Base-by-base conservation (phyloP, 495 filamentous ascomycete genomes). In the Aspergillus nanangensis region DNA sequence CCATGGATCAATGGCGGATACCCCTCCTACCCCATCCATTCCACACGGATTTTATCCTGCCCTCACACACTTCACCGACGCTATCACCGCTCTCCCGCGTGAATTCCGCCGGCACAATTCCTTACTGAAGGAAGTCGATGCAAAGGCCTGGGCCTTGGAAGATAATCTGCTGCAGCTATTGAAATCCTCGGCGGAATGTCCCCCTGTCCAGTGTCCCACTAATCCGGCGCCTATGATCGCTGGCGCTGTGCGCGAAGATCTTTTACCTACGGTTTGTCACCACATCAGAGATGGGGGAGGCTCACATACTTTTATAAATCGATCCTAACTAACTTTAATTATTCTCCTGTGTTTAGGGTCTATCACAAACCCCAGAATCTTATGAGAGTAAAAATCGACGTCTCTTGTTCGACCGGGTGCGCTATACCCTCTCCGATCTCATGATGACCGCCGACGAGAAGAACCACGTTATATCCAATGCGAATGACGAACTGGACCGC, bases 81-180 rank as follows among this genome's bases (percentile, higher is more conserved):
- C 90, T 37, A 87, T 96, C 54, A 85, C 86, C 15, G 92, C 94
- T 19, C 82, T 99, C 4, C 93, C 93, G 7, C 87, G 89, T 60
- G 93, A 99, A 60, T 88, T 95, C 42, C 87, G 95, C 45, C 79
- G 89, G 48, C 92, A 99, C 63, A 95, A 95, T 58, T 93, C 90
- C 5, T 77, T 96, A 35, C 71, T 99, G 40, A 95, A 95, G 55
- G 93, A 99, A 64, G 93, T 96, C 24, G 94, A 99, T 70, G 92
- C 93, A 39, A 99, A 99, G 52, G 72, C 74, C 11, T 77, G 72
- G 67, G 75, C 72, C 4, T 64, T 77, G 8, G 75, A 79, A 53
- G 75, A 76, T 47, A 71, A 79, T 55, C 74, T 96, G 24, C 75
- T 83, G 45, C 72, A 84, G 55, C 70, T 91, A 47, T 77, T 95